Evolutionary conservation across 768 basidiomycete genomes (phyloP), one percentile per base, ranked within the genome.

Genomic region (Asterophora parasitica): DNA sequence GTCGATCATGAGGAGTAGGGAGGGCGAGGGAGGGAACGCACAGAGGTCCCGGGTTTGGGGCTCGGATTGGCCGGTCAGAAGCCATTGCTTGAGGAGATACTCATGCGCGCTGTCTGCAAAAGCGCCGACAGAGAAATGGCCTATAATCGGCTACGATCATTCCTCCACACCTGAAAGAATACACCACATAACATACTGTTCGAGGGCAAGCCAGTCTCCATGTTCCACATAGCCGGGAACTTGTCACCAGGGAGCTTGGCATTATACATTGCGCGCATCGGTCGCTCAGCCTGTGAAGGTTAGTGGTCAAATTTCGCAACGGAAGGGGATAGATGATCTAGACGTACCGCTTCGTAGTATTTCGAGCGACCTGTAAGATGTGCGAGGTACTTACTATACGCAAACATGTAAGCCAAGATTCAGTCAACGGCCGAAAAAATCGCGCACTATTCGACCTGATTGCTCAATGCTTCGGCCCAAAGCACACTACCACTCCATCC

Each of bases 311-410:
- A 28, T 27, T 49, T 7, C 27, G 31, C 16, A 11, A 16, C 3
- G 15, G 4, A 0, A 23, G 8, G 38, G 15, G 30, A 6, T 11
- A n/a, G 11, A 31, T 15, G 19, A 16, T 13, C 0, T 10, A 28
- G 10, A 17, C 44, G 17, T 32, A 71, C 75, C 60, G 68, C 74
- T 50, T 79, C 72, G 50, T 68, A 77, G 61, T 83, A 85, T 35
- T 76, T 74, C 27, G 75, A 67, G 48, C 85, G 79, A 7, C 84
- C 85, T 1, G 88, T 91, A 3, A 85, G 61, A 60, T 86, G 79
- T 3, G 85, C 85, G 0, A 92, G 74, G 54, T 90, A 91, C 84
- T 91, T 46, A 77, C 88, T 64, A 68, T 56, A 6, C 23, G 23
- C 23, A 23, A 23, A 23, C 23, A 23, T 23, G 6, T 23, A 6